Percentiles rank a stretch among this genome's conserved stretches.
phyloP scores from a whole-genome alignment of 2,329 filamentous ascomycete genomes.

The Coleophoma eucalyptorum region DNA sequence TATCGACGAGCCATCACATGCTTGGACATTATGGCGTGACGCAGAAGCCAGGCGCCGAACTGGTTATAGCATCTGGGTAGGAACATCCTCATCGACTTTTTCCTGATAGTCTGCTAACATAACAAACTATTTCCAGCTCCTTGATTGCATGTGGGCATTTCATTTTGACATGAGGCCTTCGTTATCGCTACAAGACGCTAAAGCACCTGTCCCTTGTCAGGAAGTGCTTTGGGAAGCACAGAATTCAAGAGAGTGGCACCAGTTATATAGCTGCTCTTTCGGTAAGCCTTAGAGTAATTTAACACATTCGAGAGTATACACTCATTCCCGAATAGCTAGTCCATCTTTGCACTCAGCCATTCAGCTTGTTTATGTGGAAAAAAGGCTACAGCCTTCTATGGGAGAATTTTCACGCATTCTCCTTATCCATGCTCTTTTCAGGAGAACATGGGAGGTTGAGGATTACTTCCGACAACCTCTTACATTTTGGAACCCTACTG shows the following conservation, averaged over 20 bases:
- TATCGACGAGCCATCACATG: neutral
- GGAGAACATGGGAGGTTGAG: slow-evolving; percentile 43
- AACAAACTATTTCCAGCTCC: slow-evolving; percentile 23
- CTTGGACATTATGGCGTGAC: slow-evolving; percentile 33
- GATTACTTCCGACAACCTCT: slow-evolving; percentile 39
- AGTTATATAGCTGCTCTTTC: slow-evolving; percentile 12
- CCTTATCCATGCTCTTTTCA: slow-evolving; percentile 45
- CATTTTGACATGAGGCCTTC: slow-evolving; percentile 30
- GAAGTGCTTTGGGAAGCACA: slow-evolving; percentile 36
- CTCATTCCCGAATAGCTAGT: slow-evolving; percentile 14
- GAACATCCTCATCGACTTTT: slow-evolving; percentile 1
- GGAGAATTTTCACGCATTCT: slow-evolving; percentile 46
- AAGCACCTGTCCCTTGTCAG: slow-evolving; percentile 32
- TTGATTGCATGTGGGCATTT: slow-evolving; percentile 37
- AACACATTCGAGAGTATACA: slow-evolving; percentile 1
- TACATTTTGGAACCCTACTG: slow-evolving; percentile 40
- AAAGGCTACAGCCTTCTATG: slow-evolving; percentile 35
- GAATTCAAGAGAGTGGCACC: slow-evolving; percentile 28
- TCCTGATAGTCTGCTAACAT: neutral
- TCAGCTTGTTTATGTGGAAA: slow-evolving; percentile 44
- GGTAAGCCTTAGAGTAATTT: slow-evolving; percentile 9
- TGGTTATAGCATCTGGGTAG: slow-evolving; percentile 39
- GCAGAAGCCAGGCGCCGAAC: slow-evolving; percentile 32
- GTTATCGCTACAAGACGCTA: slow-evolving; percentile 36
- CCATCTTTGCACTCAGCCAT: slow-evolving; percentile 36